phyloP scores from a whole-genome alignment of 805 yeast species.

The Cyberlindnera mycetangii region DNA sequence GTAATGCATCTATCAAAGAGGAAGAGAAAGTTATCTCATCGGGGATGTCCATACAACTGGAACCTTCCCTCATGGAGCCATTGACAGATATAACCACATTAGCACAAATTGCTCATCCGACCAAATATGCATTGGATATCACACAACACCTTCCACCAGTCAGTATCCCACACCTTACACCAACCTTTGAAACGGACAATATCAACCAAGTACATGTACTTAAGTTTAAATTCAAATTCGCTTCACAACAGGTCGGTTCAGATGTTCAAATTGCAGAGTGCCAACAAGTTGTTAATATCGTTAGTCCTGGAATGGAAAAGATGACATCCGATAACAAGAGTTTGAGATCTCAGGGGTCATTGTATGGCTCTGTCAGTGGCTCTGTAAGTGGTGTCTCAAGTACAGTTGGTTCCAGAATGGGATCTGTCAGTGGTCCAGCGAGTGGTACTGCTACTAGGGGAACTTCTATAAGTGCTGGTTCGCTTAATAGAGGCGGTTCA shows the following conservation, averaged over 20 bases:
- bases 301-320: slow-evolving; percentile 5
- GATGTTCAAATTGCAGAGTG: slow-evolving; percentile 3
- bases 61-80: slow-evolving; percentile 4
- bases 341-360: not conserved
- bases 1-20: not conserved
- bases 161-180: slow-evolving; percentile 4
- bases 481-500: not conserved
- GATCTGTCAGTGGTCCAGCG: slow-evolving; percentile 1
- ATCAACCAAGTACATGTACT: slow-evolving; percentile 7
- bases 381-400: not conserved
- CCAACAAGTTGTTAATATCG: slow-evolving; percentile 1
- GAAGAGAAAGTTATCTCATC: not conserved
- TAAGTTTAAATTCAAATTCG: slow-evolving; percentile 4
- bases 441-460: not conserved
- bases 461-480: slow-evolving; percentile 1
- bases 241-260: not conserved
- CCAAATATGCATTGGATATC: slow-evolving; percentile 7
- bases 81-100: not conserved
- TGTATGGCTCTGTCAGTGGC: not conserved
- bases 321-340: slow-evolving; percentile 1
- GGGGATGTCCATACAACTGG: slow-evolving; percentile 1
- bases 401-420: not conserved
- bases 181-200: slow-evolving; percentile 5
- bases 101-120: not conserved
- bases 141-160: slow-evolving; percentile 5